Evolutionary conservation across 139 green algal species (phyloP), one percentile per base, ranked within the genome.

Genomic region (Mesotaenium endlicherianum): DNA sequence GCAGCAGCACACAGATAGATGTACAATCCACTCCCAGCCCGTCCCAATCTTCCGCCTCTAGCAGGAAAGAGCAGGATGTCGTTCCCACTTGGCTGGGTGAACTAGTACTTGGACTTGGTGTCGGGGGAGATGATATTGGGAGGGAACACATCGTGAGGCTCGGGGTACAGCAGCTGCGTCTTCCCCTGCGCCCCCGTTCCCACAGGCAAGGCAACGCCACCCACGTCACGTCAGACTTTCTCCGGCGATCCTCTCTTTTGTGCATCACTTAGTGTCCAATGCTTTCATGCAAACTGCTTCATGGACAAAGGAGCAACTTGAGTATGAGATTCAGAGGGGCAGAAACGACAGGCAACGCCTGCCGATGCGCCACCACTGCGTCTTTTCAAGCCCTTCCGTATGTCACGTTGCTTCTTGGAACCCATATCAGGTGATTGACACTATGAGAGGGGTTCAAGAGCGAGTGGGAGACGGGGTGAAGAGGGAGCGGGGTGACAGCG

Each of bases 71-170:
- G 60, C 38, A 14, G 8, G 36, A 34, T 11, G 8, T 47, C 36
- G n/a, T 77, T 4, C 30, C 8, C 47, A 57, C 47, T 8, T 11
- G 8, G 8, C 36, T 72, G 41, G 31, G 41, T 72, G 4, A 72
- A 20, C 60, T 16, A 31, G 6, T 72, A 31, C 31, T n/a, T n/a
- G n/a, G n/a, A n/a, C n/a, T n/a, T n/a, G n/a, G n/a, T n/a, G n/a
- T n/a, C n/a, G n/a, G 42, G 38, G 20, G 42, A 17, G 26, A 96
- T 90, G 75, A 97, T 82, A 50, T 96, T 92, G 70, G 86, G 91
- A 36, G 95, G 95, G 92, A 98, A 98, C 4, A 97, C 91, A 75
- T 97, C 95, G 16, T 88, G 75, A 0, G 95, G 92, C 90, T 97
- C 93, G 2, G 95, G 93, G 88, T 98, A 98, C 74, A 94, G 77